Percentiles rank a stretch among this genome's conserved stretches.
These are phyloP conservation scores for Phytophthora europaea DNA, from an alignment of 352 stramenopile genomes.

Conservation along the genomic window DNA sequence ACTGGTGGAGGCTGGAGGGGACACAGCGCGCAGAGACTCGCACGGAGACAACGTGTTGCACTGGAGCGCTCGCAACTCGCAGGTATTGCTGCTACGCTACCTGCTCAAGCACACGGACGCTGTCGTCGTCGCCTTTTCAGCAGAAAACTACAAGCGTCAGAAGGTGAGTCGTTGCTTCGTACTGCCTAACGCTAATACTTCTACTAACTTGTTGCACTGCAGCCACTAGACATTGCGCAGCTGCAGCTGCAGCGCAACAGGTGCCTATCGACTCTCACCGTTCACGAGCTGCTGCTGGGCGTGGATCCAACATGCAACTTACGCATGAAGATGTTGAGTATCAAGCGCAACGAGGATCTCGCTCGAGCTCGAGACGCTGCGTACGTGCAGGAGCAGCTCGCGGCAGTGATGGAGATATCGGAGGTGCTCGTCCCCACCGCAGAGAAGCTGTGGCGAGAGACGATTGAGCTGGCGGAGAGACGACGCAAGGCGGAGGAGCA, in stretches of 20 bases:
- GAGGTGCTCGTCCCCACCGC: slow-evolving; percentile 38
- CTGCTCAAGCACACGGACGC: slow-evolving; percentile 73
- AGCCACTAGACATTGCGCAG: slow-evolving; percentile 74
- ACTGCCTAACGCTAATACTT: too few species aligned
- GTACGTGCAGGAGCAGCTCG: slow-evolving; percentile 41
- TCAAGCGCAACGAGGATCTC: slow-evolving; percentile 50
- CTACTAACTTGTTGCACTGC: neutral
- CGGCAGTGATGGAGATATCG: slow-evolving; percentile 38
- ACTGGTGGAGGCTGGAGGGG: slow-evolving; percentile 54
- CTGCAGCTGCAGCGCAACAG: slow-evolving; percentile 37
- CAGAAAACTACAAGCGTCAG: slow-evolving; percentile 67
- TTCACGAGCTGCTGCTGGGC: slow-evolving; percentile 51
- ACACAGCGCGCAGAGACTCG: slow-evolving; percentile 55
- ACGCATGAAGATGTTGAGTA: slow-evolving; percentile 67
- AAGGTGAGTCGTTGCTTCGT: slow-evolving; percentile 38
- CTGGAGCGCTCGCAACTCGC: slow-evolving; percentile 70
- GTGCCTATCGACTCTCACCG: slow-evolving; percentile 39
- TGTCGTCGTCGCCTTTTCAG: slow-evolving; percentile 46
- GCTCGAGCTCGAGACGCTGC: slow-evolving; percentile 16
- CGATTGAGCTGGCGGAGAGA: slow-evolving; percentile 47
- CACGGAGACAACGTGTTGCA: slow-evolving; percentile 78
- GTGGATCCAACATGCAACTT: slow-evolving; percentile 67
- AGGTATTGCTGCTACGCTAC: slow-evolving; percentile 60
- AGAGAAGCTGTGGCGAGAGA: slow-evolving; percentile 46
- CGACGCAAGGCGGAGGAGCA: slow-evolving; percentile 49